phyloP scores from a whole-genome alignment of 2,329 filamentous ascomycete genomes.

The Rutstroemia sp. region DNA sequence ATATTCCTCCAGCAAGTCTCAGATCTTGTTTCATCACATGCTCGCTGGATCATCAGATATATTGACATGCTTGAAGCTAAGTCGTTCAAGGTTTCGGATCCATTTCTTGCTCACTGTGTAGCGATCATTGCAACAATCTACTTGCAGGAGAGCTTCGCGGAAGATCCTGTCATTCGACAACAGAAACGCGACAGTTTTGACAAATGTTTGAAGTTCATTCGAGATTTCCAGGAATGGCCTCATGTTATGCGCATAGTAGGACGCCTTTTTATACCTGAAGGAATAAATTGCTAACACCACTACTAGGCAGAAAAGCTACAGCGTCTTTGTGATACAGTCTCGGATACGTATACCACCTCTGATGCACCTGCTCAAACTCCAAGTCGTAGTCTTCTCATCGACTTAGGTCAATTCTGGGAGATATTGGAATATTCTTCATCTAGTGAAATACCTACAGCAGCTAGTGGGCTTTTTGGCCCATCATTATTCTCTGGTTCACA shows the following conservation, averaged over 20 bases:
- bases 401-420: conserved; percentile 41
- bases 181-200: conserved; percentile 37
- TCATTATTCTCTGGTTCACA: conserved; percentile 30
- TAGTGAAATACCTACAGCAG: conserved; percentile 30
- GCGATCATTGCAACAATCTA: conserved; percentile 47
- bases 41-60: conserved; percentile 46
- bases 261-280: background rate
- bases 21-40: conserved; percentile 43
- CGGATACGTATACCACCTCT: conserved; percentile 33
- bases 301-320: conserved; percentile 36
- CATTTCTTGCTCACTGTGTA: conserved; percentile 41
- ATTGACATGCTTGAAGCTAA: conserved; percentile 40
- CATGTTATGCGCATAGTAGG: conserved; percentile 37
- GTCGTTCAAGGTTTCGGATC: conserved; percentile 39
- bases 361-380: conserved; percentile 24
- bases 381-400: conserved; percentile 34
- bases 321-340: conserved; percentile 36
- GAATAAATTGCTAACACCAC: background rate
- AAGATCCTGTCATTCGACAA: conserved; percentile 28
- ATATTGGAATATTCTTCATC: conserved; percentile 40
- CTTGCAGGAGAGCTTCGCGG: conserved; percentile 44
- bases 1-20: conserved; percentile 47
- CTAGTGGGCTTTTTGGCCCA: conserved; percentile 35
- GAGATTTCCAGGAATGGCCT: conserved; percentile 37
- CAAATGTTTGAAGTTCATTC: conserved; percentile 38